Base-by-base conservation (phyloP, 257 asterid genomes). In the Solanum virginianum region DNA sequence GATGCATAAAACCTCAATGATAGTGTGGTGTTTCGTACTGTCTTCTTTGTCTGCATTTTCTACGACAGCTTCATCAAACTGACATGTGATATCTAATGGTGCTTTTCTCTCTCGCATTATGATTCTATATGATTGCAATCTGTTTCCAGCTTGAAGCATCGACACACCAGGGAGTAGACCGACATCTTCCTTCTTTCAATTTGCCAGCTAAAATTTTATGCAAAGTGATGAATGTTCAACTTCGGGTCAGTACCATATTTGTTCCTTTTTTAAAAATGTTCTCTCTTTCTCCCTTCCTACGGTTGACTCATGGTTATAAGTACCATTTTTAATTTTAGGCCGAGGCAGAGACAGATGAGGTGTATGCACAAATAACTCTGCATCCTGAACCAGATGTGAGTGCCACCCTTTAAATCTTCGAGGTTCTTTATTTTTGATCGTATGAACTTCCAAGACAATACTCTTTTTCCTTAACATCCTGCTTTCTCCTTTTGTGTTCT, bases 261-360 rank as follows among this genome's bases (percentile, higher is more conserved):
- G 51, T 39, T 13, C 14, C 24, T 57, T 60, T 22, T 1, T 80
- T 24, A 65, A 59, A 20, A 59, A 59, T 22, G 20, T 59, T 59
- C 82, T 86, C 54, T 59, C 10, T 12, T 69, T 26, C 56, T 41
- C 7, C 62, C 16, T 80, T 22, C 51, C 18, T 72, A 14, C 55
- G 5, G 7, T 80, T 49, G 80, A 65, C 8, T 22, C 55, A 54
- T 68, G 41, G 11, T 53, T 26, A 51, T 59, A 56, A 77, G 55
- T 80, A 65, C 74, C 68, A 29, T 43, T 82, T 32, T 56, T 80
- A 17, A 29, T 82, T 89, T 85, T 90, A 96, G 99, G 98, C 98
- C 86, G 99, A 96, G 92, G 80, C 90, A 12, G 99, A 94, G 63
- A 93, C 98, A 8, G 98, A 96, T 86, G 98, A 96, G 92, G 99